Percentiles rank a stretch among this genome's conserved stretches.
phyloP scores from a whole-genome alignment of 108 stramenopile species.

The Discostella pseudostelligera region DNA sequence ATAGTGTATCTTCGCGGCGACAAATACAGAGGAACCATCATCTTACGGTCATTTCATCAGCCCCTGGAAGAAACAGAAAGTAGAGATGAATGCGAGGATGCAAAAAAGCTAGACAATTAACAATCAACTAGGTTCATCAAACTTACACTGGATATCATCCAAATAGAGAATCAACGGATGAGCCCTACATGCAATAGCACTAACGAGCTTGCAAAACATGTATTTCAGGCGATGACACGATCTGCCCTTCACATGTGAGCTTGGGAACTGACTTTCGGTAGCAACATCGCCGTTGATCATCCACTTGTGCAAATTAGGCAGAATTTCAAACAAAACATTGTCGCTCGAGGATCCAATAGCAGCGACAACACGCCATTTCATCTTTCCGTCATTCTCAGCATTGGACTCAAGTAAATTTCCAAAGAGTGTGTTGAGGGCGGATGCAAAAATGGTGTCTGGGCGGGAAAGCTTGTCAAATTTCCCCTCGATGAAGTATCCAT shows the following conservation, averaged over 20 bases:
- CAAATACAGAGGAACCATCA: background rate
- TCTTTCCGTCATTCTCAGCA: slow-evolving; percentile 10
- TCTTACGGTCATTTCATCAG: slow-evolving; percentile 26
- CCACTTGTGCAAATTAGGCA: slow-evolving; percentile 25
- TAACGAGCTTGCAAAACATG: slow-evolving; percentile 32
- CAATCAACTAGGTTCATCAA: background rate
- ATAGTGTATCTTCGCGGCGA: background rate
- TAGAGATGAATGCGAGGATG: background rate
- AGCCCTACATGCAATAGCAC: slow-evolving; percentile 21
- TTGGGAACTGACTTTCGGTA: background rate
- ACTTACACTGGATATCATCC: slow-evolving; percentile 34
- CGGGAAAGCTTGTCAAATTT: slow-evolving; percentile 23
- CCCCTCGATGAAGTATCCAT: slow-evolving; percentile 33
- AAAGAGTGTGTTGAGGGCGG: slow-evolving; percentile 17
- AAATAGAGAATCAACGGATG: slow-evolving; percentile 28
- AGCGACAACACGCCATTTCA: slow-evolving; percentile 31
- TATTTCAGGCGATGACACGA: slow-evolving; percentile 21
- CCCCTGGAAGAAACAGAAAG: slow-evolving; percentile 12
- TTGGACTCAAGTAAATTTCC: slow-evolving; percentile 5
- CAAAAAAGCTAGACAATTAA: background rate
- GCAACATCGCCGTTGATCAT: slow-evolving; percentile 1
- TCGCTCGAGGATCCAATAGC: slow-evolving; percentile 13
- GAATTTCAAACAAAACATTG: slow-evolving; percentile 18
- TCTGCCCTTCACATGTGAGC: background rate
- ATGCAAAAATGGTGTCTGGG: slow-evolving; percentile 24